Percentiles rank a stretch among this genome's conserved stretches.
Conservation (phyloP, 495 filamentous ascomycete species). For the Penicillium pancosmium region DNA sequence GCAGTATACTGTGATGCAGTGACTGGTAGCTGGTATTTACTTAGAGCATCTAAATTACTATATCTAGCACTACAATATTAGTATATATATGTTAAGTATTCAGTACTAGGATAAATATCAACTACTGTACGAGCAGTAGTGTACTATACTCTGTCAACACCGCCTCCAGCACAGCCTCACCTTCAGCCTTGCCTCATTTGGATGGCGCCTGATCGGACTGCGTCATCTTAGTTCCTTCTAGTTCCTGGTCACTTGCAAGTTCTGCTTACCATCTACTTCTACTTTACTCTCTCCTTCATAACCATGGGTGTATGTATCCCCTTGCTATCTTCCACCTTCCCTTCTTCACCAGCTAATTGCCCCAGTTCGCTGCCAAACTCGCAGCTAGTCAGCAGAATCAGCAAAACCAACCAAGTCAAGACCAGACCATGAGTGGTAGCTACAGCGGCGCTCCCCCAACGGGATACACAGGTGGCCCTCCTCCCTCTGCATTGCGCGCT, state of each 20-base stretch:
- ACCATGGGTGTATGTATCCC: constrained; percentile 41
- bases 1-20: too few species aligned
- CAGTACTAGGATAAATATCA: too few species aligned
- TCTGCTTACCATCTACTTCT: not conserved
- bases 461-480: constrained; percentile 49
- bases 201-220: constrained; percentile 12
- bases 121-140: too few species aligned
- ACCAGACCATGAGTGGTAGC: constrained; percentile 25
- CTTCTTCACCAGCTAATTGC: constrained; percentile 6
- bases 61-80: too few species aligned
- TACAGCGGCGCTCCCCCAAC: constrained; percentile 44
- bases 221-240: not conserved
- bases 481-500: constrained; percentile 40
- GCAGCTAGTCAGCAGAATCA: constrained; percentile 37
- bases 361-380: constrained; percentile 51
- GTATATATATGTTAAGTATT: too few species aligned
- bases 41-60: not conserved
- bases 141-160: too few species aligned
- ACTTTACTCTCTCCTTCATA: constrained; percentile 7
- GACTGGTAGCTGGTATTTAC: too few species aligned
- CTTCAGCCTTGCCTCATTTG: constrained; percentile 17
- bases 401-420: constrained; percentile 12
- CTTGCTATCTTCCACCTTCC: constrained; percentile 6
- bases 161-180: not conserved
- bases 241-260: constrained; percentile 7